A percentile compares a stretch with the other conserved stretches of the same genome.
These are phyloP conservation scores for Echria macrotheca DNA, from an alignment of 495 filamentous ascomycete genomes.

Conservation along the genomic window DNA sequence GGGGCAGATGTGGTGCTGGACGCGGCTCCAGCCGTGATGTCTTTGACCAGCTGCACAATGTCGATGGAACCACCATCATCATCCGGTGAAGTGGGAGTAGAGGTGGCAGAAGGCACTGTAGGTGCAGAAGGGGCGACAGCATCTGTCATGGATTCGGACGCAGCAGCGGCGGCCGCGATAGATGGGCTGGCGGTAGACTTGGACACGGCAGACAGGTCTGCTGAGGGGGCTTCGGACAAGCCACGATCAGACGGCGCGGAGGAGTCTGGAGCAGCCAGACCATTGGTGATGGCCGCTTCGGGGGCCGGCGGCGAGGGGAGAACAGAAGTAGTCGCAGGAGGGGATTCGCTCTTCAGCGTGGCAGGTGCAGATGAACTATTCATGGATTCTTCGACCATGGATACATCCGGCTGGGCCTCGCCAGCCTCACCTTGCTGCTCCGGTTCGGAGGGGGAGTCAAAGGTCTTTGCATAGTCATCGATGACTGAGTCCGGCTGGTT, in stretches of 20 bases:
- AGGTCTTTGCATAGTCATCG: conserved; percentile 46
- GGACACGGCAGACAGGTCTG: conserved; percentile 8
- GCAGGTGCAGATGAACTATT: conserved; percentile 32
- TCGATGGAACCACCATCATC: conserved; percentile 38
- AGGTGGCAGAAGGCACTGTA: conserved; percentile 23
- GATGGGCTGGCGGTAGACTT: conserved; percentile 8
- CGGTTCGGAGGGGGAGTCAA: conserved; percentile 39
- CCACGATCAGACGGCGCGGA: conserved; percentile 11
- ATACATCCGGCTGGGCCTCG: conserved; percentile 37
- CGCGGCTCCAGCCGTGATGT: conserved; percentile 37
- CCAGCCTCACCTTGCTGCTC: conserved; percentile 27
- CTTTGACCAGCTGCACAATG: conserved; percentile 46
- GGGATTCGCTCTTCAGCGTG: conserved; percentile 24
- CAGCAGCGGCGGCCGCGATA: conserved; percentile 8
- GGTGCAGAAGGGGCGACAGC: conserved; percentile 2
- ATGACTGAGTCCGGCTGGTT: conserved; percentile 26
- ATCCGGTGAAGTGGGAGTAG: conserved; percentile 21
- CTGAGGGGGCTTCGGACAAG: conserved; percentile 7
- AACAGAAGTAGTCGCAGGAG: conserved; percentile 22
- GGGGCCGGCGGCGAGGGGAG: conserved; percentile 15
- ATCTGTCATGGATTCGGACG: conserved; percentile 3
- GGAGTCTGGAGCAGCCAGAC: conserved; percentile 2
- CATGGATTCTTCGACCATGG: conserved; percentile 34
- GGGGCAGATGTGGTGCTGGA: conserved; percentile 13
- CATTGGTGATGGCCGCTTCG: conserved; percentile 12